A percentile compares a stretch with the other conserved stretches of the same genome.
These are phyloP conservation scores for Stagonosporopsis rhizophila DNA, from an alignment of 2,329 filamentous ascomycete genomes.

Conservation along the genomic window DNA sequence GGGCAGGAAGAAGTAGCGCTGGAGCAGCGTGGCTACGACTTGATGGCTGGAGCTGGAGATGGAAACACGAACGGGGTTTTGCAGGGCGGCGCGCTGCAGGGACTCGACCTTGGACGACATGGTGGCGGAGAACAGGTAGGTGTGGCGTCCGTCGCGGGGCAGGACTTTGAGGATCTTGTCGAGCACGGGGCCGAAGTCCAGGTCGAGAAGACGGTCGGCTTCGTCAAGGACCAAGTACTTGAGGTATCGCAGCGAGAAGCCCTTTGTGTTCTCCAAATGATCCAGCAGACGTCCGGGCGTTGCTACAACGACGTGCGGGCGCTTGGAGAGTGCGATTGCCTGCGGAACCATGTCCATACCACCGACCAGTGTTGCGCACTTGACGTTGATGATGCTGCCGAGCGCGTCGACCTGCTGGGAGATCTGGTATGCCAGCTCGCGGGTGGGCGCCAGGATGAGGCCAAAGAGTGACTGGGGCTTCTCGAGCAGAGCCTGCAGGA, in stretches of 20 bases:
- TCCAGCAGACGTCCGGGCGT: conserved; percentile 92
- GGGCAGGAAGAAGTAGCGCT: conserved; percentile 80
- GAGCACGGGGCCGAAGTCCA: conserved; percentile 91
- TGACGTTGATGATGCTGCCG: conserved; percentile 85
- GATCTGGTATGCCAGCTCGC: conserved; percentile 93
- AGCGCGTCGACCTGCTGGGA: conserved; percentile 86
- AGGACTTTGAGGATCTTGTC: conserved; percentile 93
- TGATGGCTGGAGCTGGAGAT: conserved; percentile 86
- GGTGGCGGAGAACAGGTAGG: conserved; percentile 87
- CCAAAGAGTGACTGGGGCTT: conserved; percentile 85
- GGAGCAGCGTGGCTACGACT: conserved; percentile 86
- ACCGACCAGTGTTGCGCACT: conserved; percentile 85
- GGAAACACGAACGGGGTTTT: conserved; percentile 82
- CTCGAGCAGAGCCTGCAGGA: conserved; percentile 86
- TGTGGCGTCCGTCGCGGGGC: conserved; percentile 66
- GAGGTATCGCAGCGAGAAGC: conserved; percentile 81
- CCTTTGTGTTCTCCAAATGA: conserved; percentile 95
- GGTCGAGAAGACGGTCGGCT: conserved; percentile 87
- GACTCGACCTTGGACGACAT: conserved; percentile 94
- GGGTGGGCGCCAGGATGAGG: conserved; percentile 90
- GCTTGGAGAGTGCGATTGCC: conserved; percentile 89
- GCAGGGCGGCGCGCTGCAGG: conserved; percentile 85
- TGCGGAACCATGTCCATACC: conserved; percentile 97
- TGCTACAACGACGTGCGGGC: conserved; percentile 91
- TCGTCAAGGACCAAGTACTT: conserved; percentile 96